These are phyloP conservation scores for Cystobasidium onofrii DNA, from an alignment of 768 basidiomycete genomes.

Conservation along the genomic window DNA sequence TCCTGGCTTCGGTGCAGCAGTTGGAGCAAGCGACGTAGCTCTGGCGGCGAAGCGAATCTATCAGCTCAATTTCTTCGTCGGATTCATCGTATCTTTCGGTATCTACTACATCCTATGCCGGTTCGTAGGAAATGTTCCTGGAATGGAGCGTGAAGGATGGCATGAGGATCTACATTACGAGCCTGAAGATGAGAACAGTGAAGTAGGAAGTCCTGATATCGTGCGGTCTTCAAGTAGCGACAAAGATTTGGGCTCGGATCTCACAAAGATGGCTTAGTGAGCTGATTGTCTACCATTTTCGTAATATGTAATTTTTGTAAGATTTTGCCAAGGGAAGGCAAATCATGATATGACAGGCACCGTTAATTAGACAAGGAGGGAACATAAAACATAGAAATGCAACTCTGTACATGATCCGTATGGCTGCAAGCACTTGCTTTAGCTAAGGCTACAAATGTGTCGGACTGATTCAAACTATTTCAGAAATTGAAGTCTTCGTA, in stretches of 20 bases:
- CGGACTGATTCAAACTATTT: too few species aligned
- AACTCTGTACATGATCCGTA: too few species aligned
- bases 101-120: constrained; percentile 57
- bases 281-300: too few species aligned
- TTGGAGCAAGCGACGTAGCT: constrained; percentile 54
- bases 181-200: constrained; percentile 6
- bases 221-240: neutral
- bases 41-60: constrained; percentile 65
- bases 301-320: too few species aligned
- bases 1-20: constrained; percentile 71
- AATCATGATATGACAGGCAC: too few species aligned
- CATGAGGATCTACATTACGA: constrained; percentile 10
- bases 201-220: neutral
- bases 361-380: too few species aligned
- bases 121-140: neutral
- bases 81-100: constrained; percentile 61
- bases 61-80: constrained; percentile 74
- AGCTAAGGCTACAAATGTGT: too few species aligned
- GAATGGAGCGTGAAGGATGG: constrained; percentile 10
- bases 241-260: neutral
- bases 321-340: too few species aligned
- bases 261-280: neutral
- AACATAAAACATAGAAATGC: too few species aligned
- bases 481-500: constrained; percentile 20
- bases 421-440: too few species aligned